Evolutionary conservation across 441 rosid genomes (phyloP).

Genomic region (Populus hybrid): DNA sequence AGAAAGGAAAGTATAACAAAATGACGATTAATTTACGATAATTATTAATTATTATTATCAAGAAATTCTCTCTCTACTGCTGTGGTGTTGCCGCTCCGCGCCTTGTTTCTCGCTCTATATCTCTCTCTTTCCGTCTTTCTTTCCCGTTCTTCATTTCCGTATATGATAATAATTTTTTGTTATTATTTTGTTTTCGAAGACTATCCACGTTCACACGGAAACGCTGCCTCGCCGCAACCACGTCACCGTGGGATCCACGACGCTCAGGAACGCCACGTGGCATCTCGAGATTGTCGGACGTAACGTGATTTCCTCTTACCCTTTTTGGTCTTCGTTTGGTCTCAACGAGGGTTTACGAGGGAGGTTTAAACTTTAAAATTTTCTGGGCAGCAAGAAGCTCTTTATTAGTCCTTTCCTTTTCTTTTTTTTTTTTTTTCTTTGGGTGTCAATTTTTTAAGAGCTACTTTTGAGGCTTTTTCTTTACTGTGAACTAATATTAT

Average conservation of each 20-base stretch:
- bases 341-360: not conserved
- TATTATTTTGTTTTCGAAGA: not conserved
- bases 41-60: not conserved
- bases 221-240: conserved; percentile 13
- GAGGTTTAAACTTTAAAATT: not conserved
- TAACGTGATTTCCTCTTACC: conserved; percentile 33
- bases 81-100: conserved; percentile 67
- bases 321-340: not conserved
- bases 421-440: not conserved
- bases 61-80: conserved; percentile 14
- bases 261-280: conserved; percentile 38
- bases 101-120: conserved; percentile 74
- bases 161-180: not conserved
- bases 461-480: not conserved
- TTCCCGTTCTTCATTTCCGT: not conserved
- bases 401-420: not conserved
- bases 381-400: not conserved
- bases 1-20: not conserved
- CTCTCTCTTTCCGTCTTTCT: conserved; percentile 14
- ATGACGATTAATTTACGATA: not conserved
- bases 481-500: not conserved
- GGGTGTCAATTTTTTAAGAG: not conserved
- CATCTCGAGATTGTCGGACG: conserved; percentile 27
- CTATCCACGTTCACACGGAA: not conserved
- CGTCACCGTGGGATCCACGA: conserved; percentile 40